A percentile compares a stretch with the other conserved stretches of the same genome.
phyloP scores from a whole-genome alignment of 2,329 filamentous ascomycete species.

The Beauveria sp. region DNA sequence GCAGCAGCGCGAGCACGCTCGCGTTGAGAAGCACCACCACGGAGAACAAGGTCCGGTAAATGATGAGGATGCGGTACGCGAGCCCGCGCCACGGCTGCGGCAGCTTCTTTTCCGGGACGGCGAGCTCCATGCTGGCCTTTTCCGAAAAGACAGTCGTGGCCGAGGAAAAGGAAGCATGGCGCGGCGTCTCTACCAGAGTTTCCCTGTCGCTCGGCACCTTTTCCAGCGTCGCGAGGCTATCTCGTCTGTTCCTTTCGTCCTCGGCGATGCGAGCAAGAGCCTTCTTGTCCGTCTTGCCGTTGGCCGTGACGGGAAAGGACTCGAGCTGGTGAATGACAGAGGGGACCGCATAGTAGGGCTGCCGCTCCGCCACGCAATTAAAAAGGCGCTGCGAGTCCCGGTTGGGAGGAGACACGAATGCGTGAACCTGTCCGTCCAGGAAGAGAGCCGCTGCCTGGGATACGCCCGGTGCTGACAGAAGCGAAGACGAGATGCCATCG shows the following conservation, averaged over 20 bases:
- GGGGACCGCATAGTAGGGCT: constrained; percentile 51
- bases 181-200: constrained; percentile 21
- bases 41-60: constrained; percentile 51
- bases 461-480: constrained; percentile 38
- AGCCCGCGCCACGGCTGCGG: constrained; percentile 32
- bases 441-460: constrained; percentile 40
- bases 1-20: constrained; percentile 36
- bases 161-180: constrained; percentile 19
- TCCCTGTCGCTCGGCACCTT: constrained; percentile 14
- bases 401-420: constrained; percentile 36
- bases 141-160: constrained; percentile 18
- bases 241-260: neutral
- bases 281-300: constrained; percentile 50
- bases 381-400: constrained; percentile 31
- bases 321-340: constrained; percentile 34
- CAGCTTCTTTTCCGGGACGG: constrained; percentile 34
- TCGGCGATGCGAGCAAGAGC: constrained; percentile 28
- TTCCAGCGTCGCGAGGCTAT: neutral
- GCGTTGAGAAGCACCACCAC: constrained; percentile 44
- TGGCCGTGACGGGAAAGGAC: constrained; percentile 41
- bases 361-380: constrained; percentile 31
- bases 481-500: constrained; percentile 46
- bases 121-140: constrained; percentile 20
- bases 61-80: constrained; percentile 39
- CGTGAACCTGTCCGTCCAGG: constrained; percentile 41